Evolutionary conservation across 164 flowering plant genomes (phyloP).

Genomic region (Magnolia kwangsiensis): DNA sequence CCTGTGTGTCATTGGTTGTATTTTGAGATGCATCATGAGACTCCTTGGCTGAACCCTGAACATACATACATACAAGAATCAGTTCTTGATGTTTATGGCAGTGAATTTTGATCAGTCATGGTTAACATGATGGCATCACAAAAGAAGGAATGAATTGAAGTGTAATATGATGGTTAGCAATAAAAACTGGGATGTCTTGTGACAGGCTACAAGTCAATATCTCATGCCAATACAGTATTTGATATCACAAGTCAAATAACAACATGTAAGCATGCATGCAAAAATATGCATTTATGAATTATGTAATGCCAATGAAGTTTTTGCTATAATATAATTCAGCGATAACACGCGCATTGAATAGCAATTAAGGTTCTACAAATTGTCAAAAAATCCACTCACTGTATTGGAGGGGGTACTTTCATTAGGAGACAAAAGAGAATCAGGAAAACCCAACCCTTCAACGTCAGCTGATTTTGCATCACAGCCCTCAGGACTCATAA

Average conservation of each 20-base stretch:
- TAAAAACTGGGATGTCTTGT: neutral
- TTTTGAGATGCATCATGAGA: constrained; percentile 38
- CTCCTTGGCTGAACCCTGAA: constrained; percentile 39
- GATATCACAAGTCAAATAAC: neutral
- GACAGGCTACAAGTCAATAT: neutral
- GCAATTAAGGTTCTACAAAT: neutral
- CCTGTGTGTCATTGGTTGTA: constrained; percentile 68
- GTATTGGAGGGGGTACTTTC: constrained; percentile 12
- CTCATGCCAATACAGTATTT: neutral
- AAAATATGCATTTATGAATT: too few relatives aligned
- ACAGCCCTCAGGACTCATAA: constrained; percentile 11
- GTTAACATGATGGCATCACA: neutral
- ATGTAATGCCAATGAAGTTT: neutral
- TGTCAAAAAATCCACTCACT: constrained; percentile 11
- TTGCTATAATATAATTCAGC: neutral
- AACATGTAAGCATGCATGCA: neutral
- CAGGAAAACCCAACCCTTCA: constrained; percentile 15
- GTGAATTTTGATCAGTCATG: neutral
- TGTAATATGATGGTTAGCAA: too few relatives aligned
- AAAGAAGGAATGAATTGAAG: neutral
- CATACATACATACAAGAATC: constrained; percentile 4
- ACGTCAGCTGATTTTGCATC: constrained; percentile 10
- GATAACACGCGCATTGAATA: neutral
- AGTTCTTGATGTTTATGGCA: constrained; percentile 1
- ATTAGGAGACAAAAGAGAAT: constrained; percentile 8